Base-by-base conservation (phyloP, 352 stramenopile genomes). In the Phytophthora pseudosyringae region DNA sequence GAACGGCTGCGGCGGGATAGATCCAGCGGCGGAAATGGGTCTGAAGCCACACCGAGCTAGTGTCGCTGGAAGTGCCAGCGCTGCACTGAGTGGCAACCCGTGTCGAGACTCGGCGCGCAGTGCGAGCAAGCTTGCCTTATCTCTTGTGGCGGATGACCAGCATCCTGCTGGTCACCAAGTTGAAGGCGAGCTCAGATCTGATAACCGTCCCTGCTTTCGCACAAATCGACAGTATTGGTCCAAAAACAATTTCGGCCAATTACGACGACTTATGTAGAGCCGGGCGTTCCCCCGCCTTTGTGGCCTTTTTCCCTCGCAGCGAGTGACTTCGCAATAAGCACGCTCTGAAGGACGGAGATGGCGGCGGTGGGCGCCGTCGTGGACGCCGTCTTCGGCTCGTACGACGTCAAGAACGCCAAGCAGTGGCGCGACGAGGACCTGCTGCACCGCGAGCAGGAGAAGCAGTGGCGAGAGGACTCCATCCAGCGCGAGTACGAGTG, bases 321-420 rank as follows among this genome's bases (percentile, higher is more conserved):
- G 21, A 21, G 21, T 21, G 21, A 21, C 21, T 21, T n/a, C n/a
- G n/a, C n/a, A n/a, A n/a, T n/a, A n/a, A n/a, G n/a, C n/a, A n/a
- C n/a, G n/a, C n/a, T n/a, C n/a, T n/a, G n/a, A n/a, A n/a, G n/a
- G 12, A 53, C 39, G 15, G 15, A 33, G 13, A 90, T 93, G 83
- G 71, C 78, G 51, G 76, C 73, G 10, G 76, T 92, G 0, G 78
- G 81, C 4, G 83, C 83, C 12, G 80, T 89, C 15, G 80, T 94
- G 54, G 81, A 90, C 59, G 83, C 83, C 31, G 83, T 95, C 50
- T 91, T 93, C 64, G 86, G 84, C 28, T 91, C 85, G 45, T 95
- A 95, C 58, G 86, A 95, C 56, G 71, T 93, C 55, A 91, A 93
- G 74, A 88, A 92, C 69, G 73, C 83, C 69, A 91, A 90, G 77